Evolutionary conservation across 805 yeast genomes (phyloP).

Genomic region (Saccharomyces paradoxus): DNA sequence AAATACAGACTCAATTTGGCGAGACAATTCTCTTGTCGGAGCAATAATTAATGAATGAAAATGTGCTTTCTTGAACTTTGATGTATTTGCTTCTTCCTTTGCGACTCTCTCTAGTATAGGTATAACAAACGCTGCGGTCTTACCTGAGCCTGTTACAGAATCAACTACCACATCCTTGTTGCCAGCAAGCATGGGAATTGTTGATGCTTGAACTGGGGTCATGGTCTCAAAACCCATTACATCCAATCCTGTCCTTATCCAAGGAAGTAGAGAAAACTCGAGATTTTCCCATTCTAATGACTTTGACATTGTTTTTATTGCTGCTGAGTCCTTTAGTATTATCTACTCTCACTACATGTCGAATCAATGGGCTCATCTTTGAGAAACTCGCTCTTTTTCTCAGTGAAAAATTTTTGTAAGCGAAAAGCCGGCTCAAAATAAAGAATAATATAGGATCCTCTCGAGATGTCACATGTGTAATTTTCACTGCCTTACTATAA

Average conservation of each 20-base stretch:
- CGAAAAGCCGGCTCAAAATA: background rate
- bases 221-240: slow-evolving; percentile 68
- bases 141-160: slow-evolving; percentile 98
- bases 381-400: background rate
- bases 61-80: slow-evolving; percentile 46
- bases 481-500: background rate
- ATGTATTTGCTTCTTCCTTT: slow-evolving; percentile 27
- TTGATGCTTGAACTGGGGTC: slow-evolving; percentile 97
- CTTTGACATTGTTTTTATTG: slow-evolving; percentile 18
- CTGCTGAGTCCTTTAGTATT: background rate
- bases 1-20: slow-evolving; percentile 64
- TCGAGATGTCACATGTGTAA: background rate
- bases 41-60: slow-evolving; percentile 66
- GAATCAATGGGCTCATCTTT: background rate
- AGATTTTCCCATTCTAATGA: slow-evolving; percentile 59
- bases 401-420: background rate
- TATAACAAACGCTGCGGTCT: slow-evolving; percentile 80
- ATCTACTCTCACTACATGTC: background rate
- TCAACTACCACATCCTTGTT: slow-evolving; percentile 95
- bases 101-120: slow-evolving; percentile 69
- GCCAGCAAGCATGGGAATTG: slow-evolving; percentile 73
- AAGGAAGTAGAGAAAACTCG: slow-evolving; percentile 48
- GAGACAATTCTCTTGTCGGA: slow-evolving; percentile 58
- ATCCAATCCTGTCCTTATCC: slow-evolving; percentile 62
- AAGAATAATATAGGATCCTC: background rate